Conservation (phyloP, 176 grass and related monocot species). For the Aechmea fasciata region DNA sequence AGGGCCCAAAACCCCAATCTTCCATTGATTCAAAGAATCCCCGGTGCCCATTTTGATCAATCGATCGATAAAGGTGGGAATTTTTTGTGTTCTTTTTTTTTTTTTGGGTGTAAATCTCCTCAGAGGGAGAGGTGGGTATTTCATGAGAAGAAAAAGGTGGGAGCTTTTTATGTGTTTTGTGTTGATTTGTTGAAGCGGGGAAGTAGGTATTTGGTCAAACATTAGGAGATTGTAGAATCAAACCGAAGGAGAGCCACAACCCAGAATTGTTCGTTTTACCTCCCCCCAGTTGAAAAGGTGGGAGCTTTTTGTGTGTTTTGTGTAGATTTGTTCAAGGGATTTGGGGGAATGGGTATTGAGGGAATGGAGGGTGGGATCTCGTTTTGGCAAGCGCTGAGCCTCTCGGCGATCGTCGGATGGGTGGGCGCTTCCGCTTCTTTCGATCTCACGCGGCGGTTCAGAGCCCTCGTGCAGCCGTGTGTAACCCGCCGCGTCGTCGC, state of each 20-base stretch:
- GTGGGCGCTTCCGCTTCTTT: conserved; percentile 64
- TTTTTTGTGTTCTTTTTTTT: no score
- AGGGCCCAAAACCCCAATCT: no score
- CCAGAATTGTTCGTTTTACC: not conserved
- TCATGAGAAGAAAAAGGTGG: no score
- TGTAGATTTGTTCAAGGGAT: not conserved
- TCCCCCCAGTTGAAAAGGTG: not conserved
- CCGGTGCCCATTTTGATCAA: no score
- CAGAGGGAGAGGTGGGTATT: no score
- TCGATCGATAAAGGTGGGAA: no score
- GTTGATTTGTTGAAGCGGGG: not conserved
- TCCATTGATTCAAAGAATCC: no score
- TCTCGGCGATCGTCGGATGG: conserved; percentile 58
- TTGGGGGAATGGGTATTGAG: conserved; percentile 13
- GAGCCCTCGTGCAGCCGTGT: conserved; percentile 59
- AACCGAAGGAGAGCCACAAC: not conserved
- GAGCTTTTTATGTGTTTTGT: not conserved
- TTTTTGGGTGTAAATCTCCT: no score
- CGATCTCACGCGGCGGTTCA: conserved; percentile 59
- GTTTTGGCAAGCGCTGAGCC: conserved; percentile 63
- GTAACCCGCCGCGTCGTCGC: conserved; percentile 51
- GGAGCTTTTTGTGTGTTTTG: not conserved
- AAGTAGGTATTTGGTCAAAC: not conserved
- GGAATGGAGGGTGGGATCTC: conserved; percentile 48
- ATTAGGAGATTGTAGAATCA: not conserved